Percentiles rank a stretch among this genome's conserved stretches.
Conservation (phyloP, 495 filamentous ascomycete species). For the Cudoniella acicularis region DNA sequence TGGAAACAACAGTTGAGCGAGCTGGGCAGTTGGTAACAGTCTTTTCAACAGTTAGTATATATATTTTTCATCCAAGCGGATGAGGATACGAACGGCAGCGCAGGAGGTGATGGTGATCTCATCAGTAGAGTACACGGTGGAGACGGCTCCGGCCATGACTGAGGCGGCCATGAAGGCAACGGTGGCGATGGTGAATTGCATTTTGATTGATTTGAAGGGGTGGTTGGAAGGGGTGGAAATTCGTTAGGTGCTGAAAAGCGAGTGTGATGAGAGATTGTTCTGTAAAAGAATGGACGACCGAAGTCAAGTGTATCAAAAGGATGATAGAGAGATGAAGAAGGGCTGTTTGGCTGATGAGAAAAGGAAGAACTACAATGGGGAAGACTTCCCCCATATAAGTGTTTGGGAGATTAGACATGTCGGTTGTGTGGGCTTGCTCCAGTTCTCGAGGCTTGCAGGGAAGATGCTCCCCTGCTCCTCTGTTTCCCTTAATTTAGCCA, state of each 20-base stretch:
- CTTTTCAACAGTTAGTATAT: too few species aligned
- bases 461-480: background rate
- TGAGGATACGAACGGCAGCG: too few species aligned
- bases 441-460: background rate
- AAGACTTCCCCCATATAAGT: constrained; percentile 18
- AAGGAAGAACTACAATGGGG: constrained; percentile 31
- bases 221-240: constrained; percentile 1
- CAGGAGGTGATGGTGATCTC: constrained; percentile 53
- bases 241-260: constrained; percentile 33
- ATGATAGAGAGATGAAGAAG: constrained; percentile 38
- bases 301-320: constrained; percentile 44
- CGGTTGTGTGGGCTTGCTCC: background rate
- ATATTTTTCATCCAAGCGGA: too few species aligned
- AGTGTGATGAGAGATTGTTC: constrained; percentile 33
- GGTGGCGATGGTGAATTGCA: constrained; percentile 43
- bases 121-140: constrained; percentile 53
- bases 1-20: constrained; percentile 32
- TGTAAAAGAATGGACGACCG: constrained; percentile 58
- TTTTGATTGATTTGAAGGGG: constrained; percentile 40
- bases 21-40: constrained; percentile 53
- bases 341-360: constrained; percentile 46
- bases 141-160: constrained; percentile 39
- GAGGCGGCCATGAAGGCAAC: constrained; percentile 47
- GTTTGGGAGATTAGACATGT: constrained; percentile 24
- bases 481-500: constrained; percentile 13